A percentile compares a stretch with the other conserved stretches of the same genome.
phyloP scores from a whole-genome alignment of 2,329 filamentous ascomycete genomes.

The Cercospora citrullina region DNA sequence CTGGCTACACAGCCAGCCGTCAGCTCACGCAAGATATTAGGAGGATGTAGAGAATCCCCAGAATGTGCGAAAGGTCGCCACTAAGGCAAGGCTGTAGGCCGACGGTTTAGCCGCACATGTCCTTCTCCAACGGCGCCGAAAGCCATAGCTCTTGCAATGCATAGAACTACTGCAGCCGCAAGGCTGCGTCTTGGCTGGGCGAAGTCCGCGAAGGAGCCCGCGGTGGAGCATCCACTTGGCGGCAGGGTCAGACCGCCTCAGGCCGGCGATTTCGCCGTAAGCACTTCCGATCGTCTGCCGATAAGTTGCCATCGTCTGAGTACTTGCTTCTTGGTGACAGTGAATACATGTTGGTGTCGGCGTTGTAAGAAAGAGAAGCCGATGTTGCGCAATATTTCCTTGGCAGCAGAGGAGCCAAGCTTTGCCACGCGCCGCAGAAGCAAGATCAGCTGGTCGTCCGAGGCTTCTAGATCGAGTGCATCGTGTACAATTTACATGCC shows the following conservation, averaged over 20 bases:
- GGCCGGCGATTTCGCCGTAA: background rate
- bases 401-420: background rate
- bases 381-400: background rate
- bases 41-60: background rate
- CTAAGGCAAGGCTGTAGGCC: background rate
- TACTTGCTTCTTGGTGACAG: background rate
- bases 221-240: constrained; percentile 8
- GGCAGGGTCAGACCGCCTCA: background rate
- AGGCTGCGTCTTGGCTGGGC: constrained; percentile 2
- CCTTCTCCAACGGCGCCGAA: background rate
- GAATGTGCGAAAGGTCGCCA: constrained; percentile 2
- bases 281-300: background rate
- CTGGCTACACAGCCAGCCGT: background rate
- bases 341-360: background rate
- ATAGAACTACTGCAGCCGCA: constrained; percentile 7
- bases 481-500: background rate
- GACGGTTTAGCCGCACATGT: background rate
- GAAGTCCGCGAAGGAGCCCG: background rate
- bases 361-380: background rate
- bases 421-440: background rate
- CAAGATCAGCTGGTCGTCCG: background rate
- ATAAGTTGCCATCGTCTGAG: background rate
- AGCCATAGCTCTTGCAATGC: constrained; percentile 10
- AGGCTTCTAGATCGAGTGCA: background rate
- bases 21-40: background rate